Percentiles rank a stretch among this genome's conserved stretches.
These are phyloP conservation scores for Pogostemon cablin DNA, from an alignment of 257 asterid species.

Conservation along the genomic window DNA sequence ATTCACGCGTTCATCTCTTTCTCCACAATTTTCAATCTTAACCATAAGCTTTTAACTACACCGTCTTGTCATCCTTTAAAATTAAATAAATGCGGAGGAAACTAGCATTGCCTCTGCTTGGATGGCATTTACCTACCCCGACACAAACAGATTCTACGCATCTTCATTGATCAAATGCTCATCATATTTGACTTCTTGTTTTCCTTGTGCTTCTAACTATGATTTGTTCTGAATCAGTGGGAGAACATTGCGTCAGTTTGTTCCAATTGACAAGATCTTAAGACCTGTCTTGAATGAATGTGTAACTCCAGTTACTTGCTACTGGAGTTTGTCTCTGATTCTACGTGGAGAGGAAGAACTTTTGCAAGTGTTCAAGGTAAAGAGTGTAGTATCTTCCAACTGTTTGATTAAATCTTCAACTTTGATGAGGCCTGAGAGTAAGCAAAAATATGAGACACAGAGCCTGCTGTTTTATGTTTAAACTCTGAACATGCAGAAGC, in stretches of 20 bases:
- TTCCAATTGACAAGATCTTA: constrained; percentile 70
- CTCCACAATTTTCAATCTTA: neutral
- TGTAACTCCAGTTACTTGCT: constrained; percentile 96
- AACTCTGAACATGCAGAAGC: neutral
- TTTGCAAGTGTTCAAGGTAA: constrained; percentile 79
- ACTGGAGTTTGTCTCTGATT: constrained; percentile 83
- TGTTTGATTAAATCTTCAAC: constrained; percentile 1
- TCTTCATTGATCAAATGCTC: no score
- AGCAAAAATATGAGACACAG: neutral
- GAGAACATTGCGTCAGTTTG: constrained; percentile 55
- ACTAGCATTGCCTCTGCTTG: neutral
- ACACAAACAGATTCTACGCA: no score
- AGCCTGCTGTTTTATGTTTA: neutral
- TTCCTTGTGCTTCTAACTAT: constrained; percentile 8
- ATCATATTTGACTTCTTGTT: neutral
- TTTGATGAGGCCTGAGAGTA: neutral
- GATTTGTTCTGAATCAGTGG: constrained; percentile 53
- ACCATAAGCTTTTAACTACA: neutral
- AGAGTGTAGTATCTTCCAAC: neutral
- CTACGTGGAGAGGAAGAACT: constrained; percentile 73
- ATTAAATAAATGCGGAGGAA: neutral
- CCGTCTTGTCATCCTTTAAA: neutral
- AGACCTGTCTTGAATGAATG: constrained; percentile 91
- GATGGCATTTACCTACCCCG: neutral
- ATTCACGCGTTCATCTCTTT: neutral